Percentiles rank a stretch among this genome's conserved stretches.
phyloP scores from a whole-genome alignment of 352 stramenopile species.

The Achlya hypogyna region DNA sequence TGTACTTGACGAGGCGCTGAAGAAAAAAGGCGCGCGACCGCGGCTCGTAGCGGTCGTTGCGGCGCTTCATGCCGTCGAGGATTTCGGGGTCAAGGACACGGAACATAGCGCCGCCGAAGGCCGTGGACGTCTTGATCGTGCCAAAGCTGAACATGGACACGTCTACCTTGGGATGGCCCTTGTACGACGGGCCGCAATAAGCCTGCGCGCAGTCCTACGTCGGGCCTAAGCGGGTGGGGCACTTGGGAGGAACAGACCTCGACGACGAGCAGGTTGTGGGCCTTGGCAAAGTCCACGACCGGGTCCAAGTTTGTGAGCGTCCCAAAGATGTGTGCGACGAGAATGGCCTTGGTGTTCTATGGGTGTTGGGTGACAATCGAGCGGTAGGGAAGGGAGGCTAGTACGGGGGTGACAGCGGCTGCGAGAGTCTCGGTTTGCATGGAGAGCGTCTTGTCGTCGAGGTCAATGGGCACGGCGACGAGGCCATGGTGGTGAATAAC shows the following conservation, averaged over 20 bases:
- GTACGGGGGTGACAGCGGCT: conserved; percentile 34
- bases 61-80: conserved; percentile 54
- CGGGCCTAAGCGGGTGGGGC: background rate
- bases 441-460: conserved; percentile 51
- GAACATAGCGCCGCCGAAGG: conserved; percentile 62
- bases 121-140: conserved; percentile 79
- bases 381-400: background rate
- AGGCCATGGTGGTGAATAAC: conserved; percentile 61
- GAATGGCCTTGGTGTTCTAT: conserved; percentile 51
- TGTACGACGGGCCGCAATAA: conserved; percentile 57
- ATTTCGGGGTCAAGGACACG: conserved; percentile 46
- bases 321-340: conserved; percentile 80
- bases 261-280: conserved; percentile 48
- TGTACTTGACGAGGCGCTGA: conserved; percentile 70
- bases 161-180: conserved; percentile 44
- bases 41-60: conserved; percentile 39
- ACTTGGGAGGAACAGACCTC: conserved; percentile 25
- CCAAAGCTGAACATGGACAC: conserved; percentile 85
- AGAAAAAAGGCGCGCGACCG: conserved; percentile 68
- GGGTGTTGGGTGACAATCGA: background rate
- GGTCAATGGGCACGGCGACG: conserved; percentile 62
- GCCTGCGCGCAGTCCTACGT: conserved; percentile 63
- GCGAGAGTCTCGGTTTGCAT: conserved; percentile 43
- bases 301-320: conserved; percentile 46
- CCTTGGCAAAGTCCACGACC: conserved; percentile 40